These are phyloP conservation scores for Polyporus tsugae DNA, from an alignment of 1,284 basidiomycete genomes.

Conservation along the genomic window DNA sequence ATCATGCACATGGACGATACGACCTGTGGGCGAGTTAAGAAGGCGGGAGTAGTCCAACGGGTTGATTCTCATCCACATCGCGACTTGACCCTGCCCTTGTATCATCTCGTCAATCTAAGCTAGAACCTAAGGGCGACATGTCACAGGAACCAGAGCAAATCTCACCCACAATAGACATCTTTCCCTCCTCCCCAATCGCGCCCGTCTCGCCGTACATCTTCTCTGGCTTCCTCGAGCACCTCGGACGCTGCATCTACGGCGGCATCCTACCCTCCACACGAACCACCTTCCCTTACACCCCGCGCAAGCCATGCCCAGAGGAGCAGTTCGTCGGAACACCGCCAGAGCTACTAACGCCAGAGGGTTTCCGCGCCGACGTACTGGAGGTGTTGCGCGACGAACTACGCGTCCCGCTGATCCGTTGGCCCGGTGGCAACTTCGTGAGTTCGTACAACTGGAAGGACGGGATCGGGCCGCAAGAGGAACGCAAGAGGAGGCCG, in stretches of 20 bases:
- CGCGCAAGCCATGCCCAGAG: conserved; percentile 39
- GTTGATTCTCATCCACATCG: background rate
- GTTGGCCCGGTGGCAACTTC: conserved; percentile 69
- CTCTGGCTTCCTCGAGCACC: conserved; percentile 69
- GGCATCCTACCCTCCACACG: conserved; percentile 58
- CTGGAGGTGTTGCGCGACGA: conserved; percentile 57
- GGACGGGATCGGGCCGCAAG: conserved; percentile 67
- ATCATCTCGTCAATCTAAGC: background rate
- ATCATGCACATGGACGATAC: background rate
- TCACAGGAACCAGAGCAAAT: background rate
- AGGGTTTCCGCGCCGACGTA: conserved; percentile 67
- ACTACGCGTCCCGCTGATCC: conserved; percentile 62
- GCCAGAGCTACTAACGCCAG: conserved; percentile 33
- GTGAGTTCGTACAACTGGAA: conserved; percentile 76
- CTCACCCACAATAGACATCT: conserved; percentile 37
- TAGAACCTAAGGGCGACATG: background rate
- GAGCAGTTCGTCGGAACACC: conserved; percentile 39
- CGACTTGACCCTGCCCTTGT: background rate
- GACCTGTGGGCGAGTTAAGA: background rate
- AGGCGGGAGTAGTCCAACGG: background rate
- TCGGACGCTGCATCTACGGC: conserved; percentile 70
- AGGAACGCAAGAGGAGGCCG: conserved; percentile 59
- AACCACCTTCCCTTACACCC: conserved; percentile 42
- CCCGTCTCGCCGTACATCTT: conserved; percentile 50
- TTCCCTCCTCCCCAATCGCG: conserved; percentile 36